phyloP scores from a whole-genome alignment of 2,329 filamentous ascomycete species.

The Fusarium oligoseptatum region DNA sequence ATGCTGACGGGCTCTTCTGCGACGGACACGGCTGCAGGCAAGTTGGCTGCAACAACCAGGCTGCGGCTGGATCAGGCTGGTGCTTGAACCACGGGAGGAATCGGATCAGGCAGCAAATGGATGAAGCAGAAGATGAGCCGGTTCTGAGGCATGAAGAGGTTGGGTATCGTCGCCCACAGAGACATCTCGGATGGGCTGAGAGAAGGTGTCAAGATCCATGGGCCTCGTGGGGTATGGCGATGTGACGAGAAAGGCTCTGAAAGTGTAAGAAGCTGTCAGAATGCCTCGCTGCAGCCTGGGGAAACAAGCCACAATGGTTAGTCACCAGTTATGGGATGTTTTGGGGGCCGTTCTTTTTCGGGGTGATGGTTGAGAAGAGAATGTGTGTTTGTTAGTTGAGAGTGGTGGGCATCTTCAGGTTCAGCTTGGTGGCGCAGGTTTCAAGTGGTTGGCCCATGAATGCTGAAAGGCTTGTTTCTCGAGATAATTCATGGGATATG shows the following conservation, averaged over 20 bases:
- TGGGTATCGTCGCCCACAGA: conserved; percentile 7
- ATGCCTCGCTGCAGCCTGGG: conserved; percentile 5
- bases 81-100: conserved; percentile 32
- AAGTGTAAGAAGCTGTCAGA: conserved; percentile 6
- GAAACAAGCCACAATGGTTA: conserved; percentile 8
- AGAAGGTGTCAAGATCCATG: conserved; percentile 27
- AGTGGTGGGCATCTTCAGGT: background rate
- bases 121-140: background rate
- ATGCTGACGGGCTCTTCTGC: conserved; percentile 30
- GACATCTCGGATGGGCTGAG: conserved; percentile 35
- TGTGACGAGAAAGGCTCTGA: conserved; percentile 10
- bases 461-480: background rate
- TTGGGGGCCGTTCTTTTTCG: background rate
- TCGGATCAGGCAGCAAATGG: conserved; percentile 7
- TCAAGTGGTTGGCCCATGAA: background rate
- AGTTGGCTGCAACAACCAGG: conserved; percentile 33
- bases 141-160: background rate
- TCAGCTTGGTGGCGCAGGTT: background rate
- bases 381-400: background rate
- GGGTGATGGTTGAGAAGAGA: background rate
- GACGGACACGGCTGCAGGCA: conserved; percentile 37
- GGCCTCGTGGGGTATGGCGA: conserved; percentile 34
- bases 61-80: conserved; percentile 19
- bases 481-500: background rate
- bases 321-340: background rate